Conservation (phyloP, 257 asterid genomes). For the Solanum pimpinellifolium region DNA sequence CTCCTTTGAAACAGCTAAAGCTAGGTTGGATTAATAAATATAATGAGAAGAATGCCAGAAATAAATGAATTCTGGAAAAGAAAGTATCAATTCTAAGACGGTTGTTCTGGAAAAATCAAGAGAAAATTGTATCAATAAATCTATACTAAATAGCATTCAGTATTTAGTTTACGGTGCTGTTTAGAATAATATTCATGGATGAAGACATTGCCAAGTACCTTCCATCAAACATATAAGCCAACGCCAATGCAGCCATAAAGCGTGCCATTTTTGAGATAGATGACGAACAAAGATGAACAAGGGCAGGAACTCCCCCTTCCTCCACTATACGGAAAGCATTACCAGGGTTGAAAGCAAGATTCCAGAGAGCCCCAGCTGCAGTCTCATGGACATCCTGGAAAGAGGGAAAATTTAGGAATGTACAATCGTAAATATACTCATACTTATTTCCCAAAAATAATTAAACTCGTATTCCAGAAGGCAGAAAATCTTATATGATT, state of each 20-base stretch:
- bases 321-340: conserved; percentile 86
- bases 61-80: not conserved
- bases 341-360: conserved; percentile 86
- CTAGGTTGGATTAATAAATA: not conserved
- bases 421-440: not conserved
- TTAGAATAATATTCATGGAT: not conserved
- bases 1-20: not conserved
- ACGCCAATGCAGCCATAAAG: conserved; percentile 86
- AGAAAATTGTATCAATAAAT: not conserved
- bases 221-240: conserved; percentile 86
- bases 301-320: conserved; percentile 82
- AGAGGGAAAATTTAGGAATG: conserved; percentile 5
- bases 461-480: not conserved
- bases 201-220: conserved; percentile 36
- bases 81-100: not conserved
- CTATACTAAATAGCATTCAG: not conserved
- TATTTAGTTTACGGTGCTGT: not conserved
- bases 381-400: conserved; percentile 94
- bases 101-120: not conserved
- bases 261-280: conserved; percentile 91
- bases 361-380: conserved; percentile 98
- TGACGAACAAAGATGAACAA: conserved; percentile 66
- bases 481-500: not conserved
- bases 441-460: not conserved
- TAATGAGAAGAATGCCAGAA: not conserved